Base-by-base conservation (phyloP, 2,329 filamentous ascomycete genomes). In the Fusarium nygamai region DNA sequence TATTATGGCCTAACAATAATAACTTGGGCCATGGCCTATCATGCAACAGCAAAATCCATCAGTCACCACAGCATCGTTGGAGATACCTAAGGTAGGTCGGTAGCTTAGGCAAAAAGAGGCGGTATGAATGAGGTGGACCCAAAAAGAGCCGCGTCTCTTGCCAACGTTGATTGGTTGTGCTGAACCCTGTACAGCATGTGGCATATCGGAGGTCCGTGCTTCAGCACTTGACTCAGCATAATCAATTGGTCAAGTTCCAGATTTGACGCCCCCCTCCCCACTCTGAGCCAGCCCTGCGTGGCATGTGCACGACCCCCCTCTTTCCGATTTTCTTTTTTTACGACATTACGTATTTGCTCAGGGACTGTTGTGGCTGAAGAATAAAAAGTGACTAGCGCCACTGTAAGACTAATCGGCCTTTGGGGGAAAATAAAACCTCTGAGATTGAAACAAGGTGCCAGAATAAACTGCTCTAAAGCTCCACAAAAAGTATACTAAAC, bases 141-240 rank as follows among this genome's bases (percentile, higher is more conserved):
- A 77, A 61, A 71, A 76, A 75, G 74, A 79, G 77, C 77, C 75
- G 75, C 75, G 67, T 74, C 46, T 70, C 54, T 41, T 41, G 20
- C 54, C 36, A 56, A 51, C 61, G 53, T 60, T 56, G 24, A 53
- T 65, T 64, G 36, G 34, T 36, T 44, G 43, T n/a, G 41, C 24
- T 54, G 61, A 80, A 77, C 79, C 79, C 74, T 81, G 79, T 71
- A 69, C 69, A 69, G 80, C 79, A 81, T 81, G 79, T 81, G 79
- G 79, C 74, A 71, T 70, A 56, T 38, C 27, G 43, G 38, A 63
- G 67, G 62, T 61, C 73, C 62, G 77, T 79, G 78, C 79, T 76
- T 70, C 38, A n/a, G 31, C 14, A 44, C 31, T 39, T 34, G 20
- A 20, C 13, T 44, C 2, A 10, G 20, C 19, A 29, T 22, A 16